Conservation (phyloP, 192 early-diverging fungal species). For the Entomortierella beljakovae region DNA sequence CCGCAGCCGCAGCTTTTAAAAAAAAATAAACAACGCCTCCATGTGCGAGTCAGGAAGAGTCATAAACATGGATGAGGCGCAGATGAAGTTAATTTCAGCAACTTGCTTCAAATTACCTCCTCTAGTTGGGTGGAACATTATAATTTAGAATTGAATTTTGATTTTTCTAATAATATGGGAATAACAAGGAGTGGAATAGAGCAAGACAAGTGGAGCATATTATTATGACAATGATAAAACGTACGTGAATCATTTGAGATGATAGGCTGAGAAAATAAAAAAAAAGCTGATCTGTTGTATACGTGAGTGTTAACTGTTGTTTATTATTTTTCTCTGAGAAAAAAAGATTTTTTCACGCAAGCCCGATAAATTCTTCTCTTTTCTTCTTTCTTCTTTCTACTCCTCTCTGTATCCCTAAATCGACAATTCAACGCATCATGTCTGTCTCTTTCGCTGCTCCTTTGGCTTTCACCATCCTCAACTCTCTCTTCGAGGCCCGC, state of each 20-base stretch:
- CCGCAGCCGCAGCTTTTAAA: too few relatives aligned
- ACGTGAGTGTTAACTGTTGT: constrained; percentile 6
- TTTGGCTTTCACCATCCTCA: constrained; percentile 75
- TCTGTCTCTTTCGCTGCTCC: constrained; percentile 73
- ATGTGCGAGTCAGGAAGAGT: not conserved
- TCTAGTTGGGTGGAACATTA: constrained; percentile 54
- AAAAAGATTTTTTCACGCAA: constrained; percentile 27
- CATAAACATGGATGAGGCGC: not conserved
- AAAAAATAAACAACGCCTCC: not conserved
- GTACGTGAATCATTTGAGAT: not conserved
- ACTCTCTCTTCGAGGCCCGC: constrained; percentile 81
- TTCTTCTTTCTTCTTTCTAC: constrained; percentile 24
- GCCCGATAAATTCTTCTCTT: constrained; percentile 19
- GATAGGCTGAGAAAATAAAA: constrained; percentile 1
- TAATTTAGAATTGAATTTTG: too few relatives aligned
- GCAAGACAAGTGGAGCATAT: too few relatives aligned
- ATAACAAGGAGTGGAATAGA: too few relatives aligned
- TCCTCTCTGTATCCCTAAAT: constrained; percentile 25
- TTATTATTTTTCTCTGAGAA: constrained; percentile 7
- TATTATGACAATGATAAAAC: too few relatives aligned
- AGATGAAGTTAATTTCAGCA: not conserved
- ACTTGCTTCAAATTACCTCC: constrained; percentile 18
- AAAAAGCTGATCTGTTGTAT: constrained; percentile 4
- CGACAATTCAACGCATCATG: constrained; percentile 58
- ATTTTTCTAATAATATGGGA: too few relatives aligned